These are phyloP conservation scores for Talaromyces proteolyticus DNA, from an alignment of 495 filamentous ascomycete species.

Conservation along the genomic window DNA sequence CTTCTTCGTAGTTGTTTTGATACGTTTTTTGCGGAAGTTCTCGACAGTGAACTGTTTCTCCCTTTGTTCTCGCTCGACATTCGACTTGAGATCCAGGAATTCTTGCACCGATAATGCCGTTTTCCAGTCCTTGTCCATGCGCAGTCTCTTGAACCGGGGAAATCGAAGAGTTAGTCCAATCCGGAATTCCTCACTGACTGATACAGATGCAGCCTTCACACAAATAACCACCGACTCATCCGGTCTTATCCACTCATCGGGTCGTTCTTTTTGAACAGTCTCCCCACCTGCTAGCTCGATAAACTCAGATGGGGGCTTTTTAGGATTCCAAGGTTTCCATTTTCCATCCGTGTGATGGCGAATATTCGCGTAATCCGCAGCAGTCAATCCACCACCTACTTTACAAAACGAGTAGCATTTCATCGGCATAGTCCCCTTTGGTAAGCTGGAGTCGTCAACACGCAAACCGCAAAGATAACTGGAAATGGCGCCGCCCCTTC, in stretches of 20 bases:
- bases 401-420: slow-evolving; percentile 93
- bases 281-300: slow-evolving; percentile 79
- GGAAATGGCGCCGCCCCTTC: slow-evolving; percentile 73
- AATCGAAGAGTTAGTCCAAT: slow-evolving; percentile 79
- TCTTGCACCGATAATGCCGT: slow-evolving; percentile 70
- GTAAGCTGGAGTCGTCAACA: slow-evolving; percentile 56
- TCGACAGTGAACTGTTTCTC: slow-evolving; percentile 82
- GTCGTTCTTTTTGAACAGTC: slow-evolving; percentile 64
- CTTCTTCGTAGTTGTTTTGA: slow-evolving; percentile 61
- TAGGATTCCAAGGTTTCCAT: slow-evolving; percentile 80
- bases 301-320: slow-evolving; percentile 70
- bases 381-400: slow-evolving; percentile 87
- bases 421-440: slow-evolving; percentile 49
- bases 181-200: slow-evolving; percentile 68
- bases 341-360: slow-evolving; percentile 82
- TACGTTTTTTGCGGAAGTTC: slow-evolving; percentile 54
- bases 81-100: slow-evolving; percentile 65
- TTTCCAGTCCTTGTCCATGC: slow-evolving; percentile 80
- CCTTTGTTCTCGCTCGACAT: slow-evolving; percentile 66
- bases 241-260: slow-evolving; percentile 92
- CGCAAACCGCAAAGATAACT: slow-evolving; percentile 86
- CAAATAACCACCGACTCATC: slow-evolving; percentile 80
- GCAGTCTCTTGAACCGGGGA: slow-evolving; percentile 79
- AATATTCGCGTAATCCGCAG: slow-evolving; percentile 76
- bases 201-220: slow-evolving; percentile 84